Base-by-base conservation (phyloP, 2,329 filamentous ascomycete genomes). In the Pseudogymnoascus sp. region DNA sequence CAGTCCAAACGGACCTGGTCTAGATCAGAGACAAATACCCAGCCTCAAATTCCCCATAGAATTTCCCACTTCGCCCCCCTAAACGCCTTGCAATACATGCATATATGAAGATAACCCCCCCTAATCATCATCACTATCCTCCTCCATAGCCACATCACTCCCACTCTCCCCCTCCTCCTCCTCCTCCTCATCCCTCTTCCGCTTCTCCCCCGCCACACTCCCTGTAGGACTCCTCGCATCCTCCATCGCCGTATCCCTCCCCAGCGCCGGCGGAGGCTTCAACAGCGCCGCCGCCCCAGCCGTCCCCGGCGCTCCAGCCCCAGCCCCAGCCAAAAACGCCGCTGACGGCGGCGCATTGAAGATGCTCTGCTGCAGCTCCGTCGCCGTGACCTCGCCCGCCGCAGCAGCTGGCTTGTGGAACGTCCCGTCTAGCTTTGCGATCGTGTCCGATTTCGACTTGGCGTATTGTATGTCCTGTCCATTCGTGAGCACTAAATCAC, bases 351-450 rank as follows among this genome's bases (percentile, higher is more conserved):
- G 83, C 6, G 85, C 87, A 72, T 87, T 88, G 79, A 93, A 93
- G 70, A 95, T 91, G 72, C 87, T 90, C 73, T 90, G 88, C 73
- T 92, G 89, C 53, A 90, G 80, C 68, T 90, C 88, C 3, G 88
- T 91, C 69, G 89, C 84, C 70, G 85, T 83, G 62, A 85, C 83
- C 42, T 78, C 79, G 61, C 79, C 78, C 63, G 82, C 80, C 29
- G 78, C 80, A 29, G 80, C 77, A 42, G 80, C 77, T 13, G 90
- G 86, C 69, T 90, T 82, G 72, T 88, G 87, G 77, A 92, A 96
- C 13, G 91, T 93, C 66, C 95, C 95, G 68, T 96, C 93, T 62
- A 99, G 86, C 76, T 96, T 96, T 35, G 91, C 86, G 66, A 99
- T 86, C 23, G 89, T 88, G 74, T 96, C 83, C 3, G 93, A 97